Base-by-base conservation (phyloP, 78 protist genomes). In the Speleostelium caveatum region DNA sequence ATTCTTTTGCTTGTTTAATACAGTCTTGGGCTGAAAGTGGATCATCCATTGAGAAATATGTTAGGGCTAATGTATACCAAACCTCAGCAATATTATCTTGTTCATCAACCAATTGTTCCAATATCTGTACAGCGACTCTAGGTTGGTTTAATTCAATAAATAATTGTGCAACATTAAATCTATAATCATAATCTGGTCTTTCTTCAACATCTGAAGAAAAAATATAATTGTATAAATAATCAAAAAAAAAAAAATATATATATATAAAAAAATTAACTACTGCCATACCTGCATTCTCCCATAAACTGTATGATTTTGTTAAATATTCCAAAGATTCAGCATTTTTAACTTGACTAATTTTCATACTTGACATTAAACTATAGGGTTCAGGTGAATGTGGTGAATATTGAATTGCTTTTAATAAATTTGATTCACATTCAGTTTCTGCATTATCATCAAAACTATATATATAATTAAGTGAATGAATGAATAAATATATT, bases 21-120 rank as follows among this genome's bases (percentile, higher is more conserved):
- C 91, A 83, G 10, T 83, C 91, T 45, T 65, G 91, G 32, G 91
- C 78, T 0, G 91, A 83, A 38, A 73, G 19, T 10, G 77, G 73
- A 45, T 83, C 91, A 19, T 59, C 30, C 19, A 83, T 21, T 32
- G 28, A 41, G 28, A 63, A 39, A 19, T 88, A 88, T 2, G 68
- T 75, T 0, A 88, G 51, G 30, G 73, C 75, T 2, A 88, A 39
- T 19, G 87, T 78, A 16, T 88, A 76, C 89, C 87, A 78, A n/a
- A 88, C 24, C 49, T 88, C 94, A 7, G 94, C 86, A n/a, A 88
- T 88, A 49, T 88, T 76, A 55, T 88, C 94, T 45, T 88, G 89
- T 67, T 88, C 87, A 42, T 73, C 53, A 0, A 88, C 83, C 22
- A 88, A 41, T 30, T 67, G 60, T 41, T 88, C 94, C 8, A 76